Evolutionary conservation across 1,284 basidiomycete genomes (phyloP).

Genomic region (Sporisorium sorghi): DNA sequence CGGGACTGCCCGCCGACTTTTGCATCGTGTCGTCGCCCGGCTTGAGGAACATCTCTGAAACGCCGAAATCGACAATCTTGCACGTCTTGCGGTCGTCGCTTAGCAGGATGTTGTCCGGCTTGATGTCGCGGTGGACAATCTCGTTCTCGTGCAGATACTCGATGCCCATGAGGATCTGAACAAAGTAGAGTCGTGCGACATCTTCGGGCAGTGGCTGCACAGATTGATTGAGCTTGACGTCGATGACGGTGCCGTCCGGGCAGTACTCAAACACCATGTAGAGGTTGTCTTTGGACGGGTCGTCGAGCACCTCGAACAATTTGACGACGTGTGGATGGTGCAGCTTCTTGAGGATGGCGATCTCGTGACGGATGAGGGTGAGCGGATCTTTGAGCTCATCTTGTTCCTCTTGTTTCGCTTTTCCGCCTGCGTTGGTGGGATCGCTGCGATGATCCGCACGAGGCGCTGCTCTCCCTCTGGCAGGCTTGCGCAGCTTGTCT

Average conservation of each 20-base stretch:
- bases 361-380: constrained; percentile 62
- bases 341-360: constrained; percentile 65
- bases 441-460: constrained; percentile 16
- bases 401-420: constrained; percentile 6
- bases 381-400: constrained; percentile 60
- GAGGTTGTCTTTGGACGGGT: constrained; percentile 72
- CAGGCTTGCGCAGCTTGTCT: constrained; percentile 33
- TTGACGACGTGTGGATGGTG: constrained; percentile 71
- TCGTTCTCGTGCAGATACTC: constrained; percentile 74
- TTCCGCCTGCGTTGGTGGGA: not conserved
- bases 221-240: constrained; percentile 67
- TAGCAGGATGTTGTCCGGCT: constrained; percentile 74
- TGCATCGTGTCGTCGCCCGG: constrained; percentile 71
- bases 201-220: constrained; percentile 65
- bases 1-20: constrained; percentile 73
- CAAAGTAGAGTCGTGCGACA: constrained; percentile 71
- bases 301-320: constrained; percentile 74
- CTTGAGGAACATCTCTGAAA: constrained; percentile 73
- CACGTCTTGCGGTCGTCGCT: constrained; percentile 71
- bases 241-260: constrained; percentile 72
- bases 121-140: constrained; percentile 73
- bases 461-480: constrained; percentile 4
- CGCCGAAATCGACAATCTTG: constrained; percentile 75
- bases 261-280: constrained; percentile 71
- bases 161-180: constrained; percentile 73